Evolutionary conservation across 2,329 filamentous ascomycete genomes (phyloP).

Genomic region (Alternaria ventricosa): DNA sequence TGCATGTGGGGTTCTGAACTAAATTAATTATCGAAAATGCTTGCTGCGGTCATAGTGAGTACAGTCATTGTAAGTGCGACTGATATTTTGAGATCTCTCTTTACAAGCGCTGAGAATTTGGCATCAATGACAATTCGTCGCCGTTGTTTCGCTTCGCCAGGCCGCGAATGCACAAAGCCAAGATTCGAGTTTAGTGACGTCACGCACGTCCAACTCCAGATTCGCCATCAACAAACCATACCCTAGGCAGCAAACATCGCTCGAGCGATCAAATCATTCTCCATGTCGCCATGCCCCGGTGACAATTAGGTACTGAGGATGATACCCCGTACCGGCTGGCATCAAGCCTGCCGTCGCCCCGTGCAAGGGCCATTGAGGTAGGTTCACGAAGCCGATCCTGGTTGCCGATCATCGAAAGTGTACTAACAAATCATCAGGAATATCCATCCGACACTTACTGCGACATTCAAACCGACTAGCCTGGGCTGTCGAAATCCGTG

Average conservation of each 20-base stretch:
- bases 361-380: conserved; percentile 34
- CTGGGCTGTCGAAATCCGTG: conserved; percentile 5
- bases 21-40: neutral
- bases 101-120: neutral
- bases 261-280: neutral
- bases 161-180: conserved; percentile 5
- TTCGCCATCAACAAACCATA: neutral
- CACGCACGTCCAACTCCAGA: conserved; percentile 4
- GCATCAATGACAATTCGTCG: neutral
- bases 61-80: neutral
- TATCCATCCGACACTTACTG: conserved; percentile 7
- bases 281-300: conserved; percentile 18
- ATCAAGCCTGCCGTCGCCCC: conserved; percentile 24
- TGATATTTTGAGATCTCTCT: neutral
- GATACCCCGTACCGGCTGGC: conserved; percentile 25
- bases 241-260: conserved; percentile 2
- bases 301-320: conserved; percentile 14
- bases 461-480: conserved; percentile 1
- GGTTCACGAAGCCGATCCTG: conserved; percentile 17
- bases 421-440: conserved; percentile 30
- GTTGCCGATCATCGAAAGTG: conserved; percentile 29
- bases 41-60: fast-evolving
- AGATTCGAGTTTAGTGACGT: conserved; percentile 14
- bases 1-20: neutral
- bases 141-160: neutral